Percentiles rank a stretch among this genome's conserved stretches.
Evolutionary conservation across 371 early-diverging fungal species (phyloP).

Genomic region (Mucor mucedo): DNA sequence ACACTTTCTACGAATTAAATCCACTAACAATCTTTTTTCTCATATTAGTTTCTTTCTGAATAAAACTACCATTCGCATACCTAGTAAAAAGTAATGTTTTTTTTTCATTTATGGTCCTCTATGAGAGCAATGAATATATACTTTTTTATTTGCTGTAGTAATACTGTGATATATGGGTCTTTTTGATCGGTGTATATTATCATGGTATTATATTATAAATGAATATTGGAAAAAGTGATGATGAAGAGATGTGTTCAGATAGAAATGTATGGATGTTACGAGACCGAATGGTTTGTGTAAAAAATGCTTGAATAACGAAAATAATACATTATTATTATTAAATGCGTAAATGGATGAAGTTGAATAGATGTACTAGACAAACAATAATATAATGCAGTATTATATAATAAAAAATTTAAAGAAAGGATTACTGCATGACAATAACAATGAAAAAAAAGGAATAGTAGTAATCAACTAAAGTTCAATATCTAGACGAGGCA

Average conservation of each 20-base stretch:
- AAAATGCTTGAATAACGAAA: conserved; percentile 2
- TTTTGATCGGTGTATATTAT: too few species aligned
- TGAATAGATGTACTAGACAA: conserved; percentile 4
- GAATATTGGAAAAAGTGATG: too few species aligned
- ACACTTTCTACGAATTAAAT: not conserved
- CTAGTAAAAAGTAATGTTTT: too few species aligned
- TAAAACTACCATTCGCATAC: not conserved
- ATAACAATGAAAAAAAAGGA: conserved; percentile 15
- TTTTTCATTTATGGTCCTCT: too few species aligned
- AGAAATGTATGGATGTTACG: conserved; percentile 5
- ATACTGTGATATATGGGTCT: too few species aligned
- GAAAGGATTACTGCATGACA: conserved; percentile 9
- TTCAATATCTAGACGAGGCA: conserved; percentile 11
- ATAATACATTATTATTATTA: conserved; percentile 1
- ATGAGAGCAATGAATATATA: too few species aligned
- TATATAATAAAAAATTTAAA: conserved; percentile 6
- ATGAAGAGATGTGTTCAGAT: conserved; percentile 3
- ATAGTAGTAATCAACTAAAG: conserved; percentile 10
- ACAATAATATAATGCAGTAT: conserved; percentile 1
- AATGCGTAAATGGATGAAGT: not conserved
- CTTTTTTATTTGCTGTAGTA: too few species aligned
- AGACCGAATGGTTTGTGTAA: conserved; percentile 5
- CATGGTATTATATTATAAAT: too few species aligned
- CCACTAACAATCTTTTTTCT: too few species aligned
- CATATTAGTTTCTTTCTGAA: not conserved